Conservation (phyloP, 306 rosid genomes). For the Casuarina equisetifolia region DNA sequence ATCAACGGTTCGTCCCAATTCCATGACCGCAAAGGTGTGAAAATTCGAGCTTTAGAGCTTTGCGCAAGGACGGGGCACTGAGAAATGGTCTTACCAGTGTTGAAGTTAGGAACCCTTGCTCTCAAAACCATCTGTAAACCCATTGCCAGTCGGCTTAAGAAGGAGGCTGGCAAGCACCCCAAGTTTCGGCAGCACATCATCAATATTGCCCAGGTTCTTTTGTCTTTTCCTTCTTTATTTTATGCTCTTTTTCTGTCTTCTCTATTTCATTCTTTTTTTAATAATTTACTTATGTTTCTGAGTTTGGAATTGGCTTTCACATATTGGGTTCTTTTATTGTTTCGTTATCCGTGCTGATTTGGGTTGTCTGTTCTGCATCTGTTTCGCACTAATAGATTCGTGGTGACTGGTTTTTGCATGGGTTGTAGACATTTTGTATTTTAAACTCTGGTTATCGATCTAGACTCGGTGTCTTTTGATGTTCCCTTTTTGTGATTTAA, state of each 20-base stretch:
- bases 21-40: background rate
- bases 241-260: background rate
- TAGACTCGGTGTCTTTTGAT: background rate
- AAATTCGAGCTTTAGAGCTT: slow-evolving; percentile 1
- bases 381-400: background rate
- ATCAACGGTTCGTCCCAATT: background rate
- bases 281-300: background rate
- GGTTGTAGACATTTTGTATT: background rate
- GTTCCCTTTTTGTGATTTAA: background rate
- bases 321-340: background rate
- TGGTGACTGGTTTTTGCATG: background rate
- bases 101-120: slow-evolving; percentile 44
- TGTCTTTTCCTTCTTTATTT: background rate
- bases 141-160: slow-evolving; percentile 45
- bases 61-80: background rate
- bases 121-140: slow-evolving; percentile 46
- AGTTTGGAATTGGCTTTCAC: background rate
- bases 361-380: background rate
- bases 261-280: background rate
- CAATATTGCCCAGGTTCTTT: slow-evolving; percentile 46
- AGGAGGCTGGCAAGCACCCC: slow-evolving; percentile 51
- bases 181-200: slow-evolving; percentile 40
- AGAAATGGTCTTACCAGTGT: slow-evolving; percentile 43
- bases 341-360: background rate
- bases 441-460: background rate